Evolutionary conservation across 2,329 filamentous ascomycete species (phyloP), one percentile per base, ranked within the genome.

Genomic region (Colletotrichum ledebouriae): DNA sequence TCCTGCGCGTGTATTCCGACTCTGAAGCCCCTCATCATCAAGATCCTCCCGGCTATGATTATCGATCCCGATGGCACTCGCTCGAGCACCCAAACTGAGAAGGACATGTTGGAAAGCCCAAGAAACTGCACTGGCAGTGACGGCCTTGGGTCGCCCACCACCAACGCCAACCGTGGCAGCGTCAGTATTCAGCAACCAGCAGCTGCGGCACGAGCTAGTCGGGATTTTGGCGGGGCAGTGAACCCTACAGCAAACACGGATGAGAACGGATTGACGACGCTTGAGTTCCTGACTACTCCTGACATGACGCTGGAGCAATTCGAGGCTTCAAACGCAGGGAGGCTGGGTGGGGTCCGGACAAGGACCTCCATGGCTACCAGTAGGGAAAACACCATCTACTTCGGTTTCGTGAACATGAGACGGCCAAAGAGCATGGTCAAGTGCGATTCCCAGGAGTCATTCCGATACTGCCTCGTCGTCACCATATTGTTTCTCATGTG

Each of bases 1-100:
- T 91, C 94, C 71, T 97, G 93, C 75, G 94, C 92, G 47, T 97
- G 94, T 74, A 92, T 98, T n/a, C 95, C 95, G 9, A 95, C 92
- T 0, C 82, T 98, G 70, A 98, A 98, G 76, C 94, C 95, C 1
- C 83, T 98, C 6, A 89, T 95, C 63, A 87, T 92, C 71, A 84
- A 84, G 67, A 83, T 89, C 59, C 78, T 89, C n/a, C 87, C 87
- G 2, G 78, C 82, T 20, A 86, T 89, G 80, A 76, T 89, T 10
- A 77, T 87, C 70, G 85, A 87, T 63, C 84, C 84, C 0, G 76
- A 86, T 68, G 81, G 81, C 49, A 84, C 82, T 13, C 71, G 75
- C 4, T 75, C 73, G 34, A 75, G 70, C 47, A 76, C 76, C 5
- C 74, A 73, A 12, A 76, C 74, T 11, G 74, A 76, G 44, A 76